Conservation (phyloP, 2,329 filamentous ascomycete species). For the Neophaeococcomyces mojaviensis region DNA sequence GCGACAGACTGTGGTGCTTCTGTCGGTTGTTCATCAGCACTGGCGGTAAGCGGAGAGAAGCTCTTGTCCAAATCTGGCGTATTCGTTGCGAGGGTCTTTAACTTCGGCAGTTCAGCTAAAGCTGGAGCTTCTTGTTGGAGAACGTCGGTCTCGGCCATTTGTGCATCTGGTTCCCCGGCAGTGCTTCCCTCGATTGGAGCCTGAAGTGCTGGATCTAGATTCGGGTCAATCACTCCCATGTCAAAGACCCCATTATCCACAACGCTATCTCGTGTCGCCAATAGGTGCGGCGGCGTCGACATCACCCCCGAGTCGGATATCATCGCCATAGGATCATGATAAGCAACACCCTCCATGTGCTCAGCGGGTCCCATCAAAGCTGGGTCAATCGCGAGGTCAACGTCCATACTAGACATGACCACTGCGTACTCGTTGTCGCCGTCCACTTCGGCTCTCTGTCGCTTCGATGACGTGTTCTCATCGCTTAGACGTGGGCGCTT, state of each 20-base stretch:
- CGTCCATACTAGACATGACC: conserved; percentile 11
- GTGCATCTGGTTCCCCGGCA: conserved; percentile 5
- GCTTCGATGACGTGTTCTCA: conserved; percentile 30
- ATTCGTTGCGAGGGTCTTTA: neutral
- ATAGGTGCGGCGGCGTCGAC: neutral
- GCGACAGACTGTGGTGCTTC: neutral
- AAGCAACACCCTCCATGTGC: neutral
- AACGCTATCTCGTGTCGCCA: neutral
- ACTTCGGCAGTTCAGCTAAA: conserved; percentile 1
- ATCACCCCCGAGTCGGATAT: neutral
- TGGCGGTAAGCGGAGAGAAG: conserved; percentile 3
- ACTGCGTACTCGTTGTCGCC: conserved; percentile 8
- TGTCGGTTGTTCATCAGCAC: neutral
- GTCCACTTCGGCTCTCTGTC: conserved; percentile 19
- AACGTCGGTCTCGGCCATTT: neutral
- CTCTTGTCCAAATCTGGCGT: conserved; percentile 8
- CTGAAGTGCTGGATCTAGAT: conserved; percentile 6
- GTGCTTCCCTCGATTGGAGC: neutral
- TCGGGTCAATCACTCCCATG: conserved; percentile 24
- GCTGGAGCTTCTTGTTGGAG: neutral
- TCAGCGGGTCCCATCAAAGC: conserved; percentile 9
- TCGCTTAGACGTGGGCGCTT: conserved; percentile 46
- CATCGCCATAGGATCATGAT: neutral
- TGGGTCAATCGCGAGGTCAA: conserved; percentile 21
- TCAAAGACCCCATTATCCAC: conserved; percentile 39